Percentiles rank a stretch among this genome's conserved stretches.
Evolutionary conservation across 306 rosid genomes (phyloP).

Genomic region (Bauhinia variegata): DNA sequence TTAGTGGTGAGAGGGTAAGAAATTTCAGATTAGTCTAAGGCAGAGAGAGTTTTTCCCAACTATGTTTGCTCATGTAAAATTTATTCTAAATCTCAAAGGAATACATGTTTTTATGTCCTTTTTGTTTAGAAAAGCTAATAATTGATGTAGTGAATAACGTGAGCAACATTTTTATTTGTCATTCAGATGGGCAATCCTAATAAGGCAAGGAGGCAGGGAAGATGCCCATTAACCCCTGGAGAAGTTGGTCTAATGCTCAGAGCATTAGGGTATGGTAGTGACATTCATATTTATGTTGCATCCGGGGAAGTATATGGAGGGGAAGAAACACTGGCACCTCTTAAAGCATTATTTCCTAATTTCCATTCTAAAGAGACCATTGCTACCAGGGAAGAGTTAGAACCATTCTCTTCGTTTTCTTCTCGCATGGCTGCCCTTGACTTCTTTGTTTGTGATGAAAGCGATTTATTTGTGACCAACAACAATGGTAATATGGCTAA

Average conservation of each 20-base stretch:
- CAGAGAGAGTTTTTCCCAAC: conserved; percentile 15
- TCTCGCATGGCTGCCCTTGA: conserved; percentile 99
- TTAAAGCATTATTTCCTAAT: conserved; percentile 85
- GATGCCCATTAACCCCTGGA: conserved; percentile 97
- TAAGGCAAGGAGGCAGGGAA: conserved; percentile 95
- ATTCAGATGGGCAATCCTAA: conserved; percentile 88
- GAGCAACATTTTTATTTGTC: conserved; percentile 30
- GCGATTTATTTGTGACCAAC: conserved; percentile 97
- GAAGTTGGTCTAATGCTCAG: conserved; percentile 99
- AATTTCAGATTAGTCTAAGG: conserved; percentile 2
- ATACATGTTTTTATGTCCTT: too few species aligned
- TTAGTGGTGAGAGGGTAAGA: conserved; percentile 3
- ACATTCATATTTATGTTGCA: conserved; percentile 94
- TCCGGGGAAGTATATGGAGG: conserved; percentile 98
- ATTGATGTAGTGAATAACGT: conserved; percentile 27
- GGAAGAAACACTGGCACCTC: conserved; percentile 87
- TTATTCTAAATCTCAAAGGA: not conserved
- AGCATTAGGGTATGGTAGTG: conserved; percentile 89
- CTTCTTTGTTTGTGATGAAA: conserved; percentile 89
- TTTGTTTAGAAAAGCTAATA: not conserved
- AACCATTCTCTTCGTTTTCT: conserved; percentile 83
- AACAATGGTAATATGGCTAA: conserved; percentile 99
- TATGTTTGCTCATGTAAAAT: conserved; percentile 25
- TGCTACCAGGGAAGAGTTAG: conserved; percentile 79
- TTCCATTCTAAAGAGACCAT: conserved; percentile 86